Evolutionary conservation across 768 basidiomycete genomes (phyloP), one percentile per base, ranked within the genome.

Genomic region (Crassisporium funariophilum): DNA sequence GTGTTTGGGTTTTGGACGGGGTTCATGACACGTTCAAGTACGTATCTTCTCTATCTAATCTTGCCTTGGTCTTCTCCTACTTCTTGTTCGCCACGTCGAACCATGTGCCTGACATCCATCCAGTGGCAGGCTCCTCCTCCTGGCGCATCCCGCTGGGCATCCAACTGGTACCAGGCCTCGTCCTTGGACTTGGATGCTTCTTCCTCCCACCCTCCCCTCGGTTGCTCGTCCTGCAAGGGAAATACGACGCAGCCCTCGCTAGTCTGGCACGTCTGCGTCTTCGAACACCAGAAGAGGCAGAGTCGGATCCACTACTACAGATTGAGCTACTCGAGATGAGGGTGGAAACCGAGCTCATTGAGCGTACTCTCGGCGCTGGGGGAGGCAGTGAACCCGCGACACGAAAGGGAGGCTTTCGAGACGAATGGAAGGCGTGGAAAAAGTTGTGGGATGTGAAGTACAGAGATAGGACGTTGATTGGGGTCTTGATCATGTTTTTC

Each of bases 1-100:
- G 88, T 92, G 0, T 66, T 88, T 11, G 89, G 89, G 2, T 92
- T 91, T 56, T 91, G 90, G 89, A 76, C 79, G 4, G 90, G 89
- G 0, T 92, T 86, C 58, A 57, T 79, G 35, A 91, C 88, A 0
- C 80, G 89, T 11, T 63, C 76, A 16, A 57, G 86, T 87, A 56
- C 25, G 80, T 66, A 3, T 24, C 23, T 23, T 17, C 29, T 42
- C 37, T 25, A 8, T 16, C 21, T 16, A 1, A 15, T 21, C 7
- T 39, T 24, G 2, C n/a, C 10, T 7, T 39, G 4, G 29, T 21
- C 34, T 35, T 35, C 15, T n/a, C 21, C 33, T 34, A 4, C 21
- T 22, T 25, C 15, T 19, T 39, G n/a, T 23, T 4, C 24, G 13
- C 15, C 35, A 15, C 29, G 17, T 33, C 10, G n/a, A 46, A 5